phyloP scores from a whole-genome alignment of 78 protist genomes.

The Polysphondylium violaceum region DNA sequence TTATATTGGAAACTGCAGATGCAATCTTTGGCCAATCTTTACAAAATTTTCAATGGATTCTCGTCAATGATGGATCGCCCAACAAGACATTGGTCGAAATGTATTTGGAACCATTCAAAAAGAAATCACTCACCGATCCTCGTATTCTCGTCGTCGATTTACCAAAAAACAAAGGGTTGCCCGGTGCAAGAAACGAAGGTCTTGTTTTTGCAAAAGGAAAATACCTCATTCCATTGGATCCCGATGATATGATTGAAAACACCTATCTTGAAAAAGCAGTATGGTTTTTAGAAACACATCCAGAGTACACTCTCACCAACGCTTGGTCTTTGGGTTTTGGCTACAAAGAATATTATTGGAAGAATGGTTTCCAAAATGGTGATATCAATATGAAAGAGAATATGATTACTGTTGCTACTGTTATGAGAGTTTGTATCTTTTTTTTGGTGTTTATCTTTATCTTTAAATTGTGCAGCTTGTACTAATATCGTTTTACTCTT shows the following conservation, averaged over 20 bases:
- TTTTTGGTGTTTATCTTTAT: not conserved
- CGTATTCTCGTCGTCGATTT: constrained; percentile 27
- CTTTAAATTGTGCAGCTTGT: too few species aligned
- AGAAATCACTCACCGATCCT: not conserved
- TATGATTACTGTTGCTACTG: constrained; percentile 56
- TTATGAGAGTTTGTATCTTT: constrained; percentile 39
- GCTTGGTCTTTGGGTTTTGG: constrained; percentile 71
- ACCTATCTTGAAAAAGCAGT: constrained; percentile 74
- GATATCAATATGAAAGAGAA: constrained; percentile 65
- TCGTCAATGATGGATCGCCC: constrained; percentile 68
- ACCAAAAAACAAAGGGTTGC: constrained; percentile 26
- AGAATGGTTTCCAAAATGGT: constrained; percentile 68
- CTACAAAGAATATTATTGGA: constrained; percentile 47
- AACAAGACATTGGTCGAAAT: constrained; percentile 12
- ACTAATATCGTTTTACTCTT: not conserved
- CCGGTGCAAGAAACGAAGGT: constrained; percentile 76
- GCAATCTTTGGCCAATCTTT: constrained; percentile 35
- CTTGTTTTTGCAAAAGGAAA: constrained; percentile 28
- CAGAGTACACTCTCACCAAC: constrained; percentile 29
- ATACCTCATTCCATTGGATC: constrained; percentile 46
- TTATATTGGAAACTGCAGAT: constrained; percentile 21
- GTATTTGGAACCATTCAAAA: not conserved
- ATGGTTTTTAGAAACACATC: constrained; percentile 65
- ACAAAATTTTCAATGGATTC: constrained; percentile 57
- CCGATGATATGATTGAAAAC: constrained; percentile 67